A percentile compares a stretch with the other conserved stretches of the same genome.
phyloP scores from a whole-genome alignment of 345 rosid species.

The Eucalyptus microcorys region DNA sequence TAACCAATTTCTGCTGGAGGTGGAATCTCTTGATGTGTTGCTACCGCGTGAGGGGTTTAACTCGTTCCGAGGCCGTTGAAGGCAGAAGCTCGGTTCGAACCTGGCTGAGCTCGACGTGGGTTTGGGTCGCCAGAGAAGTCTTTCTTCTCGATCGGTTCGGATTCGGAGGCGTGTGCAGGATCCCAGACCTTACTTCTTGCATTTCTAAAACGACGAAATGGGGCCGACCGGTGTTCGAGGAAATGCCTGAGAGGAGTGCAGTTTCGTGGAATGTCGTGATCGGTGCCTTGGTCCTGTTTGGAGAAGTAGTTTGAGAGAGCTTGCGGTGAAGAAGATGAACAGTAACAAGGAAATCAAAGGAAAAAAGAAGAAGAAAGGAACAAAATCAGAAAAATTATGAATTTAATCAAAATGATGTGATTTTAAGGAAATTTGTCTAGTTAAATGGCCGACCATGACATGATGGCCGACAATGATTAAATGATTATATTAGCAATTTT shows the following conservation, averaged over 20 bases:
- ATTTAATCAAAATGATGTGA: too few species aligned
- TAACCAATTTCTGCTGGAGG: too few species aligned
- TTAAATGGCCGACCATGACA: too few species aligned
- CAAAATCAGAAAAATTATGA: too few species aligned
- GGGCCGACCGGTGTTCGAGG: neutral
- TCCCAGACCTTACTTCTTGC: neutral
- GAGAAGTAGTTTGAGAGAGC: neutral
- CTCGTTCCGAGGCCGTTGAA: too few species aligned
- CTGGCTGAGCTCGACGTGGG: neutral
- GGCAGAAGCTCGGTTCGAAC: neutral
- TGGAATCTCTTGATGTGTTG: too few species aligned
- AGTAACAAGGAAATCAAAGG: neutral
- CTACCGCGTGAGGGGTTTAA: too few species aligned
- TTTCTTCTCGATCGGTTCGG: neutral
- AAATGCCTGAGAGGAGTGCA: neutral
- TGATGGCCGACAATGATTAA: rapidly evolving
- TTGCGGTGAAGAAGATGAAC: neutral
- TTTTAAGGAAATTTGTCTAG: too few species aligned
- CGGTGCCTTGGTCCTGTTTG: neutral
- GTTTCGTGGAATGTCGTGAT: neutral
- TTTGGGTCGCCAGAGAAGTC: neutral
- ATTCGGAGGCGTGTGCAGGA: neutral
- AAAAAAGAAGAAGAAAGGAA: too few species aligned
- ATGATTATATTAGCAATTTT: rapidly evolving
- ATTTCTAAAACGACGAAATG: neutral